Conservation (phyloP, 345 rosid genomes). For the Arabis alpina region DNA sequence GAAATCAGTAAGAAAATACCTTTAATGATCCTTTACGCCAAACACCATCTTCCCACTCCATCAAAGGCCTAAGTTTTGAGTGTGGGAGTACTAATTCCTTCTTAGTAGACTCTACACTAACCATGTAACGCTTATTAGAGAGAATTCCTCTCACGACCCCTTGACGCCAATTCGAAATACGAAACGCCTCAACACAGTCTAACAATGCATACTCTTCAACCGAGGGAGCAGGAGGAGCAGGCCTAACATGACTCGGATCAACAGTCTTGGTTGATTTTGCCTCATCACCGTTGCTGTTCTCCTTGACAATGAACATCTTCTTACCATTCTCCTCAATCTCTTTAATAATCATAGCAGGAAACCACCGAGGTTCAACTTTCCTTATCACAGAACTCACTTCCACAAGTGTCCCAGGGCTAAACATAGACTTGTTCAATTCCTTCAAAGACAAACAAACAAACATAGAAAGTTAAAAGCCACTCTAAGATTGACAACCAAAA, state of each 20-base stretch:
- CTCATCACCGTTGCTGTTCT: conserved; percentile 40
- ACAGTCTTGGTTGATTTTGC: conserved; percentile 30
- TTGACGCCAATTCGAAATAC: conserved; percentile 54
- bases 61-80: conserved; percentile 58
- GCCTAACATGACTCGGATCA: conserved; percentile 49
- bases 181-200: conserved; percentile 54
- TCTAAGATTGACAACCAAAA: neutral
- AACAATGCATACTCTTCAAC: conserved; percentile 50
- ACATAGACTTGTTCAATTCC: conserved; percentile 53
- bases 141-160: conserved; percentile 64
- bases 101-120: conserved; percentile 51
- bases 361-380: conserved; percentile 50
- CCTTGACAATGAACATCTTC: conserved; percentile 54
- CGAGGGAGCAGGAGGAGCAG: conserved; percentile 51
- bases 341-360: conserved; percentile 56
- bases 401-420: conserved; percentile 55
- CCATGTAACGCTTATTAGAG: conserved; percentile 44
- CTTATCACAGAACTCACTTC: conserved; percentile 52
- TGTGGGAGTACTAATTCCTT: conserved; percentile 43
- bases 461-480: neutral
- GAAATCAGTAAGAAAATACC: conserved; percentile 44
- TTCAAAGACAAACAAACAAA: conserved; percentile 24
- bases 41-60: conserved; percentile 58
- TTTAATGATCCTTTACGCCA: conserved; percentile 50
- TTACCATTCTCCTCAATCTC: conserved; percentile 44